phyloP scores from a whole-genome alignment of 1,284 basidiomycete species.

The Pterulicium gracile region DNA sequence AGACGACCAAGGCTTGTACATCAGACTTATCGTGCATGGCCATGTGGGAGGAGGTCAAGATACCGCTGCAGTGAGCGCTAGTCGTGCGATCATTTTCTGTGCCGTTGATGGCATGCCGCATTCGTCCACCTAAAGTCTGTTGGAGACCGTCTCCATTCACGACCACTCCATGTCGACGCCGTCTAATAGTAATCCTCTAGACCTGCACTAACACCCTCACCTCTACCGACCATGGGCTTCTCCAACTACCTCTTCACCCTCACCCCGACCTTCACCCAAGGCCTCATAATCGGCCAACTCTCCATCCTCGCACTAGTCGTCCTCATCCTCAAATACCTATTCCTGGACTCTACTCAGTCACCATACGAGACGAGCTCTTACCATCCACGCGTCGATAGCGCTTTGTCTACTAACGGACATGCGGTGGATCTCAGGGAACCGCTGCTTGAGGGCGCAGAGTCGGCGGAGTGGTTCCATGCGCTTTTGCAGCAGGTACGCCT shows the following conservation, averaged over 20 bases:
- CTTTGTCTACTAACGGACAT: slow-evolving; percentile 25
- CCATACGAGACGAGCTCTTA: slow-evolving; percentile 44
- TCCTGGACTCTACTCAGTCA: slow-evolving; percentile 56
- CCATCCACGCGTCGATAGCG: slow-evolving; percentile 41
- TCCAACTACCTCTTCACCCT: slow-evolving; percentile 58
- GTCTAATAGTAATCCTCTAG: too few species aligned
- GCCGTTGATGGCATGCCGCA: too few species aligned
- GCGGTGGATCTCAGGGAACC: slow-evolving; percentile 17
- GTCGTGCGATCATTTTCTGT: too few species aligned
- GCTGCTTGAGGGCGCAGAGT: slow-evolving; percentile 30
- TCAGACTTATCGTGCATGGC: not conserved
- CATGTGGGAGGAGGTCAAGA: not conserved
- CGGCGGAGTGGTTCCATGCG: slow-evolving; percentile 68
- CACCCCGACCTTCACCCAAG: slow-evolving; percentile 77
- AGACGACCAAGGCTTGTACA: slow-evolving; percentile 45
- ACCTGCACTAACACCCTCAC: too few species aligned
- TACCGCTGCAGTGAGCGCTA: too few species aligned
- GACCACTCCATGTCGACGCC: too few species aligned
- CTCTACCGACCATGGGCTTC: slow-evolving; percentile 31
- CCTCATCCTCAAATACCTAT: slow-evolving; percentile 71
- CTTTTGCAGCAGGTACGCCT: slow-evolving; percentile 51
- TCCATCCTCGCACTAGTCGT: slow-evolving; percentile 62
- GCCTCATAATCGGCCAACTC: slow-evolving; percentile 68
- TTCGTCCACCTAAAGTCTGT: too few species aligned
- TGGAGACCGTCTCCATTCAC: too few species aligned